Percentiles rank a stretch among this genome's conserved stretches.
Conservation (phyloP, 306 rosid genomes). For the Aeschynomene evenia region DNA sequence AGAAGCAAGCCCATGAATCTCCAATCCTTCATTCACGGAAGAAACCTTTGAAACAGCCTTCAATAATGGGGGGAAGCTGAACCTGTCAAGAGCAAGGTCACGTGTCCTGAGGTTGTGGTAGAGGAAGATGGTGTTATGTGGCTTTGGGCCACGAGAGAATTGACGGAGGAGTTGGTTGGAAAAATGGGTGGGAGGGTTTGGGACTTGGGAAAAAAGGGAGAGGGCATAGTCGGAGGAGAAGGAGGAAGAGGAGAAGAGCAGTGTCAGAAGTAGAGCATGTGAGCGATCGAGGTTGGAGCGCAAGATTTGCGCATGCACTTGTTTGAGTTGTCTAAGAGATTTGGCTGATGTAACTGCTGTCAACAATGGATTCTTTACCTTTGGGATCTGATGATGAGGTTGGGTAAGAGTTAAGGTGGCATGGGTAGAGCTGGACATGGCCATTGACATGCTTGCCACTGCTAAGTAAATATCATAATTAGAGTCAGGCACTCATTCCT, state of each 20-base stretch:
- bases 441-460: background rate
- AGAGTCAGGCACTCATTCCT: too few relatives aligned
- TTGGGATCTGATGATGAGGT: constrained; percentile 27
- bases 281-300: constrained; percentile 39
- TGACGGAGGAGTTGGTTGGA: constrained; percentile 67
- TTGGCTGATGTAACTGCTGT: constrained; percentile 49
- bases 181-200: constrained; percentile 47
- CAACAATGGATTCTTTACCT: constrained; percentile 9
- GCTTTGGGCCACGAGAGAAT: constrained; percentile 51
- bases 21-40: constrained; percentile 52
- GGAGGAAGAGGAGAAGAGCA: constrained; percentile 46
- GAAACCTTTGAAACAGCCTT: constrained; percentile 57
- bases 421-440: constrained; percentile 25
- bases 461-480: background rate
- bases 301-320: constrained; percentile 72
- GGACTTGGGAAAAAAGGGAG: constrained; percentile 57
- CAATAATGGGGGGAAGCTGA: constrained; percentile 73
- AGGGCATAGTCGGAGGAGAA: constrained; percentile 61
- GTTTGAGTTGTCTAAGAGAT: constrained; percentile 51
- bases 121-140: constrained; percentile 51
- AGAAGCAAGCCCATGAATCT: constrained; percentile 66
- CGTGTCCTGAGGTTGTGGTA: constrained; percentile 54
- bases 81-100: constrained; percentile 48
- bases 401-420: constrained; percentile 7
- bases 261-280: constrained; percentile 45